Evolutionary conservation across 805 yeast genomes (phyloP).

Genomic region (Barnettozyma populi): DNA sequence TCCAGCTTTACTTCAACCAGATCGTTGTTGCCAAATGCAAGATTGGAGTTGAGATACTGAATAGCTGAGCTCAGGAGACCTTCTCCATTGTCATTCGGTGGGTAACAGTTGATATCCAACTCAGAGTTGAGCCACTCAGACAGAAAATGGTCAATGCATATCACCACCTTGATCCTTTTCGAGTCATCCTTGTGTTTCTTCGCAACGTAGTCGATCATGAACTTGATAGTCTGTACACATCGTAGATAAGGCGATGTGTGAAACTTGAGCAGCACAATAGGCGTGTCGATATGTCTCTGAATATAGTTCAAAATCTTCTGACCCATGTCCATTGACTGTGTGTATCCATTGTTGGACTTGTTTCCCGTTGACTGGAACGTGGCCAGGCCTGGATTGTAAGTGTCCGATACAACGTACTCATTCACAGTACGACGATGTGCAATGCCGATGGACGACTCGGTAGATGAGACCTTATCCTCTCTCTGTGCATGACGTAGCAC

Average conservation of each 20-base stretch:
- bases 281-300: conserved; percentile 13
- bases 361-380: conserved; percentile 22
- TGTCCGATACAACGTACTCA: conserved; percentile 14
- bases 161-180: conserved; percentile 16
- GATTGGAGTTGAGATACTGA: conserved; percentile 30
- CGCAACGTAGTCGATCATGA: conserved; percentile 19
- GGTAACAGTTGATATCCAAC: conserved; percentile 33
- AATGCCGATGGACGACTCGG: conserved; percentile 24
- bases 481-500: conserved; percentile 26
- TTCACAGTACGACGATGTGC: conserved; percentile 4
- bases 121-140: conserved; percentile 41
- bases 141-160: conserved; percentile 36
- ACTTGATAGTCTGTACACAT: conserved; percentile 36
- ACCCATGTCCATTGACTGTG: conserved; percentile 23
- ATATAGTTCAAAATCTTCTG: conserved; percentile 20
- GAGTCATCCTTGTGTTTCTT: conserved; percentile 14
- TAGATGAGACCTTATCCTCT: conserved; percentile 23
- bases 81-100: conserved; percentile 42
- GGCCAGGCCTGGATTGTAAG: conserved; percentile 25
- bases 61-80: conserved; percentile 35
- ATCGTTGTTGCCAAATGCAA: conserved; percentile 15
- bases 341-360: conserved; percentile 25
- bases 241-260: conserved; percentile 41
- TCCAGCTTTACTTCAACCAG: conserved; percentile 26
- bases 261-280: conserved; percentile 15